Conservation (phyloP, 75 land plant species). For the Cupressus sempervirens region DNA sequence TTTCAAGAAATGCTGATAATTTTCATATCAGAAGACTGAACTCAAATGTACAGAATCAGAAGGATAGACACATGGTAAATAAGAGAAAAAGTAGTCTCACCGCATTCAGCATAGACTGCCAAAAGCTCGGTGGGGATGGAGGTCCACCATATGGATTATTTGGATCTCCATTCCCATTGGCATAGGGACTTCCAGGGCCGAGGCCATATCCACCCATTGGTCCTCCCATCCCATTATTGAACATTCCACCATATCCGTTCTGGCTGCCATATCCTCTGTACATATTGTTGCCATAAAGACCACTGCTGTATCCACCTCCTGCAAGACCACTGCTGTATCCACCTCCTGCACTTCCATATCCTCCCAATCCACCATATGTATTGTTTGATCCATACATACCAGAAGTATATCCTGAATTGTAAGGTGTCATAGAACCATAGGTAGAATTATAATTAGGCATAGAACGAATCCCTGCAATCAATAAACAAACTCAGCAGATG, state of each 20-base stretch:
- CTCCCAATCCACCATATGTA: slow-evolving; percentile 23
- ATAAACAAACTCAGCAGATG: neutral
- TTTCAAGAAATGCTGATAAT: slow-evolving; percentile 1
- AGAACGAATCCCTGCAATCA: neutral
- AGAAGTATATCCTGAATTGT: slow-evolving; percentile 39
- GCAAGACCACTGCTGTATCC: slow-evolving; percentile 26
- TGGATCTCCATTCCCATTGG: slow-evolving; percentile 36
- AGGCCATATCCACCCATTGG: slow-evolving; percentile 37
- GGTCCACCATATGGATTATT: slow-evolving; percentile 57
- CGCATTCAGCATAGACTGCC: slow-evolving; percentile 63
- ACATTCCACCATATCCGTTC: slow-evolving; percentile 34
- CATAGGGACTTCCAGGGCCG: slow-evolving; percentile 33
- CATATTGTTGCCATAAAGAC: slow-evolving; percentile 35
- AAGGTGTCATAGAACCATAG: slow-evolving; percentile 36
- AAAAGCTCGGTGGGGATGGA: slow-evolving; percentile 57
- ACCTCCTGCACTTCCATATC: slow-evolving; percentile 22
- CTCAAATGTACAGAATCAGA: neutral
- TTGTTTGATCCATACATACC: slow-evolving; percentile 31
- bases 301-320: slow-evolving; percentile 24
- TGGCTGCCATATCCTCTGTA: slow-evolving; percentile 32
- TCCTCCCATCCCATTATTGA: slow-evolving; percentile 46
- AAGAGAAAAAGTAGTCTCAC: slow-evolving; percentile 22
- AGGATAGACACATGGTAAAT: neutral
- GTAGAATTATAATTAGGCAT: slow-evolving; percentile 16
- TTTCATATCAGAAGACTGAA: neutral